A percentile compares a stretch with the other conserved stretches of the same genome.
Conservation (phyloP, 257 asterid species). For the Eustoma russellianum region DNA sequence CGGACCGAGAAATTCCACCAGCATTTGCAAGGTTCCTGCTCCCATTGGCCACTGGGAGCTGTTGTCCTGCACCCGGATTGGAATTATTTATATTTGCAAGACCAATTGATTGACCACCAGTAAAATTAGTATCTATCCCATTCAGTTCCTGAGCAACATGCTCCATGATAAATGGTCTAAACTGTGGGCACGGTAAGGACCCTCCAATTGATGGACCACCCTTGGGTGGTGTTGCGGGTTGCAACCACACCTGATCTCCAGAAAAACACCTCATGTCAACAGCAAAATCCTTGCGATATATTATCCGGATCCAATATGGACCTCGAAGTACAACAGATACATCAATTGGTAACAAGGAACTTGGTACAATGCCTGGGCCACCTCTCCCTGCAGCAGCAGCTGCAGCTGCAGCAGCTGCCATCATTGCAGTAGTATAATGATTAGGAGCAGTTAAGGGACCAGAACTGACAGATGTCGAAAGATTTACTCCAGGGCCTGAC, state of each 20-base stretch:
- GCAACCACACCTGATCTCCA: slow-evolving; percentile 99
- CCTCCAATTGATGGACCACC: slow-evolving; percentile 92
- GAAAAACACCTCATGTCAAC: slow-evolving; percentile 99
- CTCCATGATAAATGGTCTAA: slow-evolving; percentile 98
- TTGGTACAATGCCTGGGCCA: slow-evolving; percentile 98
- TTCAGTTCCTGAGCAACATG: slow-evolving; percentile 98
- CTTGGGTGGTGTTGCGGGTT: slow-evolving; percentile 99
- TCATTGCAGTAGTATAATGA: slow-evolving; percentile 46
- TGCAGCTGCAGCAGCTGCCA: slow-evolving; percentile 82
- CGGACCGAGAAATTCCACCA: slow-evolving; percentile 54
- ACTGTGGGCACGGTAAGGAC: slow-evolving; percentile 97
- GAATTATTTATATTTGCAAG: slow-evolving; percentile 45
- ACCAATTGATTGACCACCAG: slow-evolving; percentile 75
- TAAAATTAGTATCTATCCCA: slow-evolving; percentile 78
- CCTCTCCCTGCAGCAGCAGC: slow-evolving; percentile 96
- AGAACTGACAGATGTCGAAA: slow-evolving; percentile 36
- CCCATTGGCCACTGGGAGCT: slow-evolving; percentile 47
- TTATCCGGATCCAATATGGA: slow-evolving; percentile 96
- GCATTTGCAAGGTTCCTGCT: slow-evolving; percentile 49
- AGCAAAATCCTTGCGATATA: slow-evolving; percentile 90
- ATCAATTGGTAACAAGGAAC: slow-evolving; percentile 95
- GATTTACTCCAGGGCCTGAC: slow-evolving; percentile 47
- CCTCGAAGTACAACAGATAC: slow-evolving; percentile 98
- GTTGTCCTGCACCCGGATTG: slow-evolving; percentile 46
- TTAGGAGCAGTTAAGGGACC: slow-evolving; percentile 51